Base-by-base conservation (phyloP, 768 basidiomycete genomes). In the Tulasnella sp. region DNA sequence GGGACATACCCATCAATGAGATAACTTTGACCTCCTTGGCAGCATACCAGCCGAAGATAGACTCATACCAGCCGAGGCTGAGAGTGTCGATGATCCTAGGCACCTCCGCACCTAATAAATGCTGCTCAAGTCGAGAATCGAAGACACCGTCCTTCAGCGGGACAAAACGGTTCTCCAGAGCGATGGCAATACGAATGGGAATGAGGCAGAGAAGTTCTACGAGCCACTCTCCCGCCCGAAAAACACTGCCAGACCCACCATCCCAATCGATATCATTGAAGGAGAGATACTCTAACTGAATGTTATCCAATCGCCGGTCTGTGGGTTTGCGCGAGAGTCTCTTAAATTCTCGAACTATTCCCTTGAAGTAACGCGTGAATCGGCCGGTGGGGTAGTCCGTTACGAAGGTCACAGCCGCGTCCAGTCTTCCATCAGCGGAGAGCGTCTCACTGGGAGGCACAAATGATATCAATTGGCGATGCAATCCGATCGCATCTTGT, bases 11-110 rank as follows among this genome's bases (percentile, higher is more conserved):
- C 83, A 83, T 83, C 0, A 82, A 84, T 0, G 82, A 81, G 1
- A 83, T 82, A 3, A 83, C 83, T 63, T 75, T 77, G 15, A 84
- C 81, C 1, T 80, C 81, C 79, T 83, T 83, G 19, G 71, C 71
- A 0, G 79, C 77, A 56, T 84, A 84, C 0, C 81, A 82, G 63
- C 77, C 77, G 61, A 84, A 80, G 15, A 84, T 70, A 1, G 78
- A 78, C 63, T 84, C 83, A 29, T 83, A 83, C 83, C 82, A 84
- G 1, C 81, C 81, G 55, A 84, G 76, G 0, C 79, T 76, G 3
- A 84, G 66, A 49, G 62, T 73, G 56, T 83, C 78, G 11, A 81
- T 78, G 27, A 84, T 79, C n/a, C 72, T 73, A 26, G 73, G 75
- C 26, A 84, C 77, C 47, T 81, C 78, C 0, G 82, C 82, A 7